Percentiles rank a stretch among this genome's conserved stretches.
Evolutionary conservation across 108 stramenopile genomes (phyloP).

Genomic region (Nitzschia putrida): DNA sequence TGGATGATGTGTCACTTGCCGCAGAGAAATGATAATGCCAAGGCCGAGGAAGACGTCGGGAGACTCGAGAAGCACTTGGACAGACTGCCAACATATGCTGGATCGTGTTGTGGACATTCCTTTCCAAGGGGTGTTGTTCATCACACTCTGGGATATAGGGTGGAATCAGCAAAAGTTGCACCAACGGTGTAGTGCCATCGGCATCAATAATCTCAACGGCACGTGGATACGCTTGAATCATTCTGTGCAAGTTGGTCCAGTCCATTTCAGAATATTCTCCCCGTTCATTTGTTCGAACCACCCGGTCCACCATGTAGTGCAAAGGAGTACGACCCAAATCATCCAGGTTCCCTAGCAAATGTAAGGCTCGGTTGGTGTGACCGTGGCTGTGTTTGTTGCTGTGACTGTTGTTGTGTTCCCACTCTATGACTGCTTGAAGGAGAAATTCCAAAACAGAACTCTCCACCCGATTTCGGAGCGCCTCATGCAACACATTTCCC

Average conservation of each 20-base stretch:
- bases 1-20: not conserved
- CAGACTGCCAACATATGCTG: constrained; percentile 16
- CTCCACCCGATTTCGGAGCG: not conserved
- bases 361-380: too few relatives aligned
- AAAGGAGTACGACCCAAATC: constrained; percentile 27
- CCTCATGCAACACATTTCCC: constrained; percentile 33
- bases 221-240: constrained; percentile 16
- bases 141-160: not conserved
- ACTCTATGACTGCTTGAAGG: constrained; percentile 10
- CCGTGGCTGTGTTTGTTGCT: not conserved
- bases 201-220: constrained; percentile 14
- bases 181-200: constrained; percentile 33
- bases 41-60: not conserved
- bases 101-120: constrained; percentile 19
- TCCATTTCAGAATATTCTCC: not conserved
- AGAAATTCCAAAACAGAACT: constrained; percentile 5
- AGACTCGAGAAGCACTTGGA: constrained; percentile 14
- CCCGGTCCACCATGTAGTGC: constrained; percentile 28
- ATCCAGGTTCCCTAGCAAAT: constrained; percentile 10
- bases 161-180: constrained; percentile 19
- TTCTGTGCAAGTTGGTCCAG: constrained; percentile 6
- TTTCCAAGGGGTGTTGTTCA: not conserved
- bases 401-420: too few relatives aligned
- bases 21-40: constrained; percentile 14
- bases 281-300: constrained; percentile 6